These are phyloP conservation scores for Tricholoma matsutake DNA, from an alignment of 768 basidiomycete species.

Conservation along the genomic window DNA sequence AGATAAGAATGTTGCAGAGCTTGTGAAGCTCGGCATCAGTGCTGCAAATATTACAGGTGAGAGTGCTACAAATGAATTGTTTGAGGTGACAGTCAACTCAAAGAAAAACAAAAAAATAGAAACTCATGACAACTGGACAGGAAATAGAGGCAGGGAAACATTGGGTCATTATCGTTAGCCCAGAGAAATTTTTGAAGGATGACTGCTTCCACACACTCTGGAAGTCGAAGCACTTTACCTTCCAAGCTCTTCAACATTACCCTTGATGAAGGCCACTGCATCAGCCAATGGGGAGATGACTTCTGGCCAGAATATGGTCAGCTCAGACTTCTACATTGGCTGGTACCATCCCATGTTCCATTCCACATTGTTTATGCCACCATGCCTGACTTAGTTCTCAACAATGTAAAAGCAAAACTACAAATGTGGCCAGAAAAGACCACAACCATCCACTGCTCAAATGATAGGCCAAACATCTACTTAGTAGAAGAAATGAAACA, in stretches of 20 bases:
- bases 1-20: no score
- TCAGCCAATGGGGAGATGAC: constrained; percentile 27
- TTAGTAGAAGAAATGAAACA: constrained; percentile 2
- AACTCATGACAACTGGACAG: constrained; percentile 14
- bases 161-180: constrained; percentile 16
- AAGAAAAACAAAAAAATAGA: background rate
- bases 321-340: constrained; percentile 10
- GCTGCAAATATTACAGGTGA: no score
- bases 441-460: constrained; percentile 7
- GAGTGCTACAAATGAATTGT: constrained; percentile 10
- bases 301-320: constrained; percentile 30
- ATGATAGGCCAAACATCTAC: constrained; percentile 8
- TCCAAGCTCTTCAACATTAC: constrained; percentile 23
- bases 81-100: constrained; percentile 12
- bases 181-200: constrained; percentile 11
- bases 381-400: constrained; percentile 12
- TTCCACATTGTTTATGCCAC: constrained; percentile 22
- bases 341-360: constrained; percentile 5
- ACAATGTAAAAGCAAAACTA: constrained; percentile 11
- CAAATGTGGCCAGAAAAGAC: constrained; percentile 2
- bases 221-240: constrained; percentile 16
- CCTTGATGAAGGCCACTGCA: no score
- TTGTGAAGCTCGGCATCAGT: no score
- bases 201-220: constrained; percentile 3
- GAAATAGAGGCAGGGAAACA: constrained; percentile 16